These are phyloP conservation scores for Aureoboletus auriporus DNA, from an alignment of 768 basidiomycete species.

Conservation along the genomic window DNA sequence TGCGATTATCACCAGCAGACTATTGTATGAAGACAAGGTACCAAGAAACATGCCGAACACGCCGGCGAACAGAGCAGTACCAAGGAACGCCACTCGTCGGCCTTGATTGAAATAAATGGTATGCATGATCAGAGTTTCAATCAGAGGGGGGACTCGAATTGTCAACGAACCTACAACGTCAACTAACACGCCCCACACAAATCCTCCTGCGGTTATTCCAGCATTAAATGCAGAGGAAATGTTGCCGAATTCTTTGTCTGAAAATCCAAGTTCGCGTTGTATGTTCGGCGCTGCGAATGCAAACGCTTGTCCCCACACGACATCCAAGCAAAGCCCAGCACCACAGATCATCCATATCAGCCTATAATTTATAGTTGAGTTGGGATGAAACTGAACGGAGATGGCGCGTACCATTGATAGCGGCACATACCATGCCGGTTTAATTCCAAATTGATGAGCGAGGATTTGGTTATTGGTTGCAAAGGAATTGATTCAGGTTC, in stretches of 20 bases:
- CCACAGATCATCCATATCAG: slow-evolving; percentile 13
- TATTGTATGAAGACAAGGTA: slow-evolving; percentile 8
- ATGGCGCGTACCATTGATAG: slow-evolving; percentile 13
- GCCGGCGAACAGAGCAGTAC: slow-evolving; percentile 11
- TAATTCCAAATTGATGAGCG: slow-evolving; percentile 11
- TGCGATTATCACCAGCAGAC: slow-evolving; percentile 8
- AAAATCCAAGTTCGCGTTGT: slow-evolving; percentile 15
- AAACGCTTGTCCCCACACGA: slow-evolving; percentile 4
- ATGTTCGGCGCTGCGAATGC: neutral
- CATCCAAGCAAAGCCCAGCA: slow-evolving; percentile 9
- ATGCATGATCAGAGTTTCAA: too few species aligned
- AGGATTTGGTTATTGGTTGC: slow-evolving; percentile 3
- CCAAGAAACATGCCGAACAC: slow-evolving; percentile 12
- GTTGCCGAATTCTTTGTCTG: slow-evolving; percentile 14
- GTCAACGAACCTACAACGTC: slow-evolving; percentile 14
- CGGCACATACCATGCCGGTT: slow-evolving; percentile 11
- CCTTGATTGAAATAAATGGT: slow-evolving; percentile 2
- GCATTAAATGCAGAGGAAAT: neutral
- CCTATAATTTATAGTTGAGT: slow-evolving; percentile 2
- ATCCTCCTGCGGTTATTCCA: slow-evolving; percentile 4
- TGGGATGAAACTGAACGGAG: too few species aligned
- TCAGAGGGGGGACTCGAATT: neutral
- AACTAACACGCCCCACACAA: slow-evolving; percentile 14
- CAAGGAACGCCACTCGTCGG: slow-evolving; percentile 13
- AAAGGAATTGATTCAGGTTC: neutral